Conservation (phyloP, 2,329 filamentous ascomycete genomes). For the Trichoderma atroviride region DNA sequence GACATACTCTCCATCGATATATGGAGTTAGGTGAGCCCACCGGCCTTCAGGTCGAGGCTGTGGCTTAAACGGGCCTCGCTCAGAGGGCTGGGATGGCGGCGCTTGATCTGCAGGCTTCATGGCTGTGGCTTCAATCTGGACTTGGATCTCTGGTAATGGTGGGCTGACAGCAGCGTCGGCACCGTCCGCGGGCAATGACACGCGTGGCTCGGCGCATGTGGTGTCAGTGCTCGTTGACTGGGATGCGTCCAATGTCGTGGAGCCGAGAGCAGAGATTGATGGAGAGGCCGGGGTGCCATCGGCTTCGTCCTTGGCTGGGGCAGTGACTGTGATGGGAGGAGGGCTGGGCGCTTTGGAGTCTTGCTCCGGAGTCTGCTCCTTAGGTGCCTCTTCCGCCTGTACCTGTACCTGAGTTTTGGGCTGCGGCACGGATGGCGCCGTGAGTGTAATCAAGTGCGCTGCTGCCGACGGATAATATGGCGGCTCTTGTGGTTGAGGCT, state of each 20-base stretch:
- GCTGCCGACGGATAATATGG: constrained; percentile 22
- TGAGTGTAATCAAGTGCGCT: constrained; percentile 1
- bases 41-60: constrained; percentile 39
- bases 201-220: not conserved
- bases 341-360: constrained; percentile 2
- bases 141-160: not conserved
- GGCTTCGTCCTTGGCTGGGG: not conserved
- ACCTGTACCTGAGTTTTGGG: not conserved
- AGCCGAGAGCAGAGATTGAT: constrained; percentile 9
- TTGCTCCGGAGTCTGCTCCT: not conserved
- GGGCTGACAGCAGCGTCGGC: not conserved
- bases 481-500: not conserved
- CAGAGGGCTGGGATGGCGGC: not conserved
- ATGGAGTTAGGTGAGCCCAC: constrained; percentile 47
- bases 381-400: not conserved
- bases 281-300: constrained; percentile 5
- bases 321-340: not conserved
- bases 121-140: not conserved
- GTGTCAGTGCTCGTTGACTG: constrained; percentile 8
- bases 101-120: not conserved
- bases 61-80: constrained; percentile 30
- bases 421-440: not conserved
- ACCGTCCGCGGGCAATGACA: not conserved
- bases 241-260: not conserved
- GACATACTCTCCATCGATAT: constrained; percentile 44